Evolutionary conservation across 176 grass and related monocot genomes (phyloP), one percentile per base, ranked within the genome.

Genomic region (Cenchrus fungigraminus): DNA sequence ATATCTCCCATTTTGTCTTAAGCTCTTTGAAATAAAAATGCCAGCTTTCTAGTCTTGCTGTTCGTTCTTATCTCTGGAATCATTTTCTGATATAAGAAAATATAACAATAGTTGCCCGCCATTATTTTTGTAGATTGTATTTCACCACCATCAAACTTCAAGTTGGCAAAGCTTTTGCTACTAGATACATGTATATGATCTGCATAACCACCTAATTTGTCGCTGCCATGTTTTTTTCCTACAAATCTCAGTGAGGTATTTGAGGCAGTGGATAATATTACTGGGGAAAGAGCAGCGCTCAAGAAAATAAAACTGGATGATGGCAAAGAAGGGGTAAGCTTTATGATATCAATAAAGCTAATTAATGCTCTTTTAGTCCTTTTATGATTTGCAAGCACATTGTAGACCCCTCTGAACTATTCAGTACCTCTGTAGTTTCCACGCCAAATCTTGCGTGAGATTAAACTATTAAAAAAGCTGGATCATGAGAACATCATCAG

Each of bases 291-390:
- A 90, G 92, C 88, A 79, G 92, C 87, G 44, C 82, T 94, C 54
- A 94, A 94, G 82, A 94, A 94, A 90, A 92, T 94, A 65, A 94
- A 91, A 87, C 76, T 94, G 70, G 90, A 94, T 64, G 90, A 94
- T 62, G 90, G 90, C 46, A 94, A 91, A 91, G 92, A 94, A 94
- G 89, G 92, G 87, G 92, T 94, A 83, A 80, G 77, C 17, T 62
- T 82, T 87, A 73, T 72, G 17, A 67, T 79, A 2, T 79, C 59
- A 79, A 47, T 56, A 78, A 83, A 83, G 29, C 31, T 61, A 78
- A 17, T 77, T 44, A 43, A 40, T 40, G 37, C 37, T 40, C 37
- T 40, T 40, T 40, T 83, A 43, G 50, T 85, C 22, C 44, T 65
- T 83, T 57, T 62, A 56, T 88, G 25, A 67, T 50, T 19, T 59